Percentiles rank a stretch among this genome's conserved stretches.
These are phyloP conservation scores for Echium plantagineum DNA, from an alignment of 257 asterid species.

Conservation along the genomic window DNA sequence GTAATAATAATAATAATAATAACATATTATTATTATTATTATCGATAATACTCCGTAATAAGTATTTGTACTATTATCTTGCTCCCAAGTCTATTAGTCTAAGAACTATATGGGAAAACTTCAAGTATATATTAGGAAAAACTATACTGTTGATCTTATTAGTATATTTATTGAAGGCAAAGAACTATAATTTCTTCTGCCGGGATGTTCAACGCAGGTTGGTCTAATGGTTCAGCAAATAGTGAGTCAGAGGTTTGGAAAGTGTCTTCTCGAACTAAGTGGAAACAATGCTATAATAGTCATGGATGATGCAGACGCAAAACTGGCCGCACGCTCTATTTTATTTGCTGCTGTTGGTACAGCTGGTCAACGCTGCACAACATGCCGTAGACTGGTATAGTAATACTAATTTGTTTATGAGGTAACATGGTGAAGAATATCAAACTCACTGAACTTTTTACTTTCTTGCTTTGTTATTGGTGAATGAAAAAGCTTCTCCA, in stretches of 20 bases:
- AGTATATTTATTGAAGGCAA: neutral
- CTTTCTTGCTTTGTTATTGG: constrained; percentile 1
- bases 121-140: no score
- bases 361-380: constrained; percentile 98
- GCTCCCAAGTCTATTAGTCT: no score
- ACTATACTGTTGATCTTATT: neutral
- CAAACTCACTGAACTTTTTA: constrained; percentile 5
- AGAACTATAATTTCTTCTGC: neutral
- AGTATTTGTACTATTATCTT: no score
- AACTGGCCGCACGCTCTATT: constrained; percentile 90
- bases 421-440: neutral
- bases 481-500: constrained; percentile 61
- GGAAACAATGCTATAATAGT: constrained; percentile 93
- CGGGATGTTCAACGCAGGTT: constrained; percentile 37
- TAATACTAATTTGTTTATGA: constrained; percentile 3
- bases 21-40: no score
- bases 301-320: constrained; percentile 90
- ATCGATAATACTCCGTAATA: no score
- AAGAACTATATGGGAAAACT: no score
- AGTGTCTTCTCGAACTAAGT: constrained; percentile 86
- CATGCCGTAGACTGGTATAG: constrained; percentile 96
- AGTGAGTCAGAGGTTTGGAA: constrained; percentile 76
- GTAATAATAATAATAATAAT: no score
- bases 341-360: constrained; percentile 98
- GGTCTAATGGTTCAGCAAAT: constrained; percentile 93